Percentiles rank a stretch among this genome's conserved stretches.
phyloP scores from a whole-genome alignment of 495 filamentous ascomycete genomes.

The Neurospora tetraspora region DNA sequence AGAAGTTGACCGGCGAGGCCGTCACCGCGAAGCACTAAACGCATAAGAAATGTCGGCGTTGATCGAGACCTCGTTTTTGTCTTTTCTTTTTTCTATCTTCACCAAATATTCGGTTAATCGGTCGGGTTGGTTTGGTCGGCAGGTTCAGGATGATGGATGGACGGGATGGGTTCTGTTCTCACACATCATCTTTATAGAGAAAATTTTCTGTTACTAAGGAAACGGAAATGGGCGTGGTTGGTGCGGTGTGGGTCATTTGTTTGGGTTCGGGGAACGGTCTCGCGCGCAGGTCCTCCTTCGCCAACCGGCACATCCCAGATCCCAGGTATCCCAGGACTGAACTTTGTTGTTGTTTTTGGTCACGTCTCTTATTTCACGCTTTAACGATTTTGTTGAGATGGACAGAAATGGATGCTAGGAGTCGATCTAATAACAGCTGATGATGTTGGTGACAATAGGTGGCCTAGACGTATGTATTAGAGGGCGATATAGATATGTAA shows the following conservation, averaged over 20 bases:
- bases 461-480: not conserved
- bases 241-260: not conserved
- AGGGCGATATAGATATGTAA: not conserved
- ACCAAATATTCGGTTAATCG: slow-evolving; percentile 1
- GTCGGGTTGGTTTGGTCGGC: not conserved
- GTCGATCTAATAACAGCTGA: not conserved
- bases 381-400: not conserved
- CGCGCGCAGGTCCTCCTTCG: not conserved
- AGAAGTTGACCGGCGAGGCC: slow-evolving; percentile 87
- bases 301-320: not conserved
- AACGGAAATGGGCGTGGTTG: not conserved
- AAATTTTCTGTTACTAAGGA: not conserved
- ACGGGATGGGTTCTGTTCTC: not conserved
- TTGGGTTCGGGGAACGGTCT: not conserved
- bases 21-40: slow-evolving; percentile 95
- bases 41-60: slow-evolving; percentile 4
- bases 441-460: not conserved
- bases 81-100: slow-evolving; percentile 10
- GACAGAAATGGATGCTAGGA: not conserved
- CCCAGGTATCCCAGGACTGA: not conserved
- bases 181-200: not conserved
- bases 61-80: slow-evolving; percentile 1
- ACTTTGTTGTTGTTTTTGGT: not conserved
- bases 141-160: not conserved
- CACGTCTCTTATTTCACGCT: not conserved